phyloP scores from a whole-genome alignment of 306 rosid species.

The Corylus avellana region DNA sequence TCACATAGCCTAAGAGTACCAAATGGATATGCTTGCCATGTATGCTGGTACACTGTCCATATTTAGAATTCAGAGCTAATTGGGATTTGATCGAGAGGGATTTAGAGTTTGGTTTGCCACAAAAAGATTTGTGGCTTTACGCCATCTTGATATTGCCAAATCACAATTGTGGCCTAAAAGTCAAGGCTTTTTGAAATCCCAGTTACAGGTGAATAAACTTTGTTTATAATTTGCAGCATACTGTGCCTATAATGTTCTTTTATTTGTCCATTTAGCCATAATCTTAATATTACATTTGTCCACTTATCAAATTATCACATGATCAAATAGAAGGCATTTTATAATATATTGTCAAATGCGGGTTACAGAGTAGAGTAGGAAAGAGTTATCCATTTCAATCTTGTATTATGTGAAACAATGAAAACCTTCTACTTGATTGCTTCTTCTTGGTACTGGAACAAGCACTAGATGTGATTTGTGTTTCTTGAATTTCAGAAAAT shows the following conservation, averaged over 20 bases:
- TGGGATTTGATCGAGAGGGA: background rate
- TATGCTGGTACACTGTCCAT: background rate
- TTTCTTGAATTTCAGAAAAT: slow-evolving; percentile 69
- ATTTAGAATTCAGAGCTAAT: background rate
- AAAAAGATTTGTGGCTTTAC: background rate
- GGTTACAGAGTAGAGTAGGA: background rate
- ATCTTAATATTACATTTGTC: no score
- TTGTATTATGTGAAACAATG: slow-evolving; percentile 7
- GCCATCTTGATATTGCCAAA: background rate
- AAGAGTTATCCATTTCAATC: background rate
- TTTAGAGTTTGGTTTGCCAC: background rate
- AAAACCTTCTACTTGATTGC: background rate
- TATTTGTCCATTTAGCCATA: no score
- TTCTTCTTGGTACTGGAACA: slow-evolving; percentile 7
- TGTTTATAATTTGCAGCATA: no score
- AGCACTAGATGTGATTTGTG: slow-evolving; percentile 15
- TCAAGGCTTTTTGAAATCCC: background rate
- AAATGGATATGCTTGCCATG: background rate
- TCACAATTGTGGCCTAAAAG: background rate
- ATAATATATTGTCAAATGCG: background rate
- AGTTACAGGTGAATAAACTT: background rate
- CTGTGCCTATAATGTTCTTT: no score
- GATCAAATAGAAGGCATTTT: background rate
- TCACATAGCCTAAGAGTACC: background rate
- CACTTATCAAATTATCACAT: background rate